phyloP scores from a whole-genome alignment of 129 eudicot genomes.

The Pseudognaphalium luteoalbum region DNA sequence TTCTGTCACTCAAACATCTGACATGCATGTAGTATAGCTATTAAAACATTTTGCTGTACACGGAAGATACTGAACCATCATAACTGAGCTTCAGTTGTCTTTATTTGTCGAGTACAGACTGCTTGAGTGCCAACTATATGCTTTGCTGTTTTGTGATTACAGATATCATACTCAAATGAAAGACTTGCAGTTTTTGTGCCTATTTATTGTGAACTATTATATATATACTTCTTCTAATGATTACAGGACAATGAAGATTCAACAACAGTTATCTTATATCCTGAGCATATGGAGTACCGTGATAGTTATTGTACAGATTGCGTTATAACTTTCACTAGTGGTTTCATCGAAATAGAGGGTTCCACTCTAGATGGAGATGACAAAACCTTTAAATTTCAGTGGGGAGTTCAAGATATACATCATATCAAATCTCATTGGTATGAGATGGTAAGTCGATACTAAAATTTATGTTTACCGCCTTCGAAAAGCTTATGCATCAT shows the following conservation, averaged over 20 bases:
- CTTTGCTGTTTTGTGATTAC: neutral
- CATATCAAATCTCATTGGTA: conserved; percentile 55
- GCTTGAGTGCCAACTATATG: neutral
- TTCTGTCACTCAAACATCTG: neutral
- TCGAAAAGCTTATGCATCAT: neutral
- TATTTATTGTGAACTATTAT: neutral
- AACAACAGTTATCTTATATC: conserved; percentile 42
- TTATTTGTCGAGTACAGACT: neutral
- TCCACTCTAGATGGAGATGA: conserved; percentile 36
- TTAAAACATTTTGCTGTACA: neutral
- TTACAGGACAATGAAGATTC: conserved; percentile 52
- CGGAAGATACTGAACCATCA: neutral
- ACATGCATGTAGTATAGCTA: neutral
- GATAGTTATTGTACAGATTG: conserved; percentile 47
- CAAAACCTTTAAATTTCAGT: conserved; percentile 39
- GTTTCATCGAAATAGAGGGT: conserved; percentile 46
- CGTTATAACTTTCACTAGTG: conserved; percentile 48
- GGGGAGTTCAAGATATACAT: conserved; percentile 61
- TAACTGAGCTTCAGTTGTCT: neutral
- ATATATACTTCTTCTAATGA: conserved; percentile 16
- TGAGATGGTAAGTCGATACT: conserved; percentile 50
- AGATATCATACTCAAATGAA: neutral
- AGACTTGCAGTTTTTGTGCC: neutral
- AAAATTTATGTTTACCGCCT: neutral
- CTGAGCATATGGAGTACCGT: conserved; percentile 60